A percentile compares a stretch with the other conserved stretches of the same genome.
These are phyloP conservation scores for Penicillium decumbens DNA, from an alignment of 2,329 filamentous ascomycete genomes.

Conservation along the genomic window DNA sequence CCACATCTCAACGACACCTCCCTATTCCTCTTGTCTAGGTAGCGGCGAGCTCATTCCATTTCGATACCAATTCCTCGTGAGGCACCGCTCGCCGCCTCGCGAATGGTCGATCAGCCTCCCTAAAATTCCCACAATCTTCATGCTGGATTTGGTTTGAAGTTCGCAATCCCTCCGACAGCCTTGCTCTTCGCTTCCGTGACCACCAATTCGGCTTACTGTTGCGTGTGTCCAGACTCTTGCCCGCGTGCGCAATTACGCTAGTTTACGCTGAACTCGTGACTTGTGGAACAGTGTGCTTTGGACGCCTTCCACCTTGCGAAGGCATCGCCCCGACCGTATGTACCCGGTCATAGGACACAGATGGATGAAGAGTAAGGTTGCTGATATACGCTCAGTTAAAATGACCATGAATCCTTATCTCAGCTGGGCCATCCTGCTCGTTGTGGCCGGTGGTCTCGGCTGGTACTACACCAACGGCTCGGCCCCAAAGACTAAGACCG, in stretches of 20 bases:
- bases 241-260: constrained; percentile 11
- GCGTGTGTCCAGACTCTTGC: constrained; percentile 7
- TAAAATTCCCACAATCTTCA: constrained; percentile 5
- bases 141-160: constrained; percentile 6
- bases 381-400: constrained; percentile 3
- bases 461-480: constrained; percentile 41
- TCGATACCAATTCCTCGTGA: background rate
- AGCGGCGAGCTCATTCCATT: background rate
- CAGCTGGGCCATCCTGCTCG: constrained; percentile 43
- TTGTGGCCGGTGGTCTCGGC: constrained; percentile 39
- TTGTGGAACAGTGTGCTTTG: background rate
- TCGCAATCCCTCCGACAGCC: background rate
- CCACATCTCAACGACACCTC: constrained; percentile 5
- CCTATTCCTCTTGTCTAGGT: background rate
- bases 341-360: constrained; percentile 3
- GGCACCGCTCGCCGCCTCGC: background rate
- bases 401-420: constrained; percentile 43
- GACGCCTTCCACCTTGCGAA: background rate
- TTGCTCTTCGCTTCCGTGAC: constrained; percentile 5
- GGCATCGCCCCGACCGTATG: constrained; percentile 9
- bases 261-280: background rate
- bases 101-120: background rate
- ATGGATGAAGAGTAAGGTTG: constrained; percentile 12
- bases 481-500: constrained; percentile 29
- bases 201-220: constrained; percentile 6